Percentiles rank a stretch among this genome's conserved stretches.
phyloP scores from a whole-genome alignment of 208 protist genomes.

The Hexamita inflata region DNA sequence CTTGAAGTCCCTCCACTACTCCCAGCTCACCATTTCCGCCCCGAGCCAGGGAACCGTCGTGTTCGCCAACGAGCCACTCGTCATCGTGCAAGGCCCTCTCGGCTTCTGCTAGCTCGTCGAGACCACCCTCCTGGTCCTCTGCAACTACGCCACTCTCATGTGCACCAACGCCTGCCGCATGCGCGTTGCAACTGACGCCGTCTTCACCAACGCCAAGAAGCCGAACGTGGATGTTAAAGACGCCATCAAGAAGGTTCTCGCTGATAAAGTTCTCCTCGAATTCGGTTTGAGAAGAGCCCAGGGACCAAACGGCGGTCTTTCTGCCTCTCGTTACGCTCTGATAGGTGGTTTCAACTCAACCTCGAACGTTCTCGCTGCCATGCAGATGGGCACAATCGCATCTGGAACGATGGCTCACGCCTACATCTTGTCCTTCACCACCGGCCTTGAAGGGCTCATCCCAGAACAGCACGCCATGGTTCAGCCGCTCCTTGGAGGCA shows the following conservation, averaged over 20 bases:
- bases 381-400: conserved; percentile 51
- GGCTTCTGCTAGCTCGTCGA: conserved; percentile 58
- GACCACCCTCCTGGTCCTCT: conserved; percentile 53
- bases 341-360: conserved; percentile 67
- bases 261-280: conserved; percentile 58
- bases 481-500: neutral
- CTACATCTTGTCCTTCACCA: neutral
- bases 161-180: conserved; percentile 61
- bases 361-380: conserved; percentile 61
- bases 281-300: conserved; percentile 71
- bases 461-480: neutral
- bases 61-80: conserved; percentile 58
- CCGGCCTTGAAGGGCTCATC: neutral
- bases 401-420: conserved; percentile 34
- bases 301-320: conserved; percentile 63
- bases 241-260: conserved; percentile 26
- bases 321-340: conserved; percentile 60
- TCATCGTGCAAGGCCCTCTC: conserved; percentile 60
- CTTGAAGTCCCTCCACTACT: conserved; percentile 36
- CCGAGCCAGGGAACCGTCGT: conserved; percentile 44
- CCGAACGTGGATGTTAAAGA: neutral
- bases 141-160: conserved; percentile 59
- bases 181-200: conserved; percentile 6
- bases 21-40: conserved; percentile 46
- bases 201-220: no score